Base-by-base conservation (phyloP, 2,329 filamentous ascomycete genomes). In the Arthrobotrys iridis region DNA sequence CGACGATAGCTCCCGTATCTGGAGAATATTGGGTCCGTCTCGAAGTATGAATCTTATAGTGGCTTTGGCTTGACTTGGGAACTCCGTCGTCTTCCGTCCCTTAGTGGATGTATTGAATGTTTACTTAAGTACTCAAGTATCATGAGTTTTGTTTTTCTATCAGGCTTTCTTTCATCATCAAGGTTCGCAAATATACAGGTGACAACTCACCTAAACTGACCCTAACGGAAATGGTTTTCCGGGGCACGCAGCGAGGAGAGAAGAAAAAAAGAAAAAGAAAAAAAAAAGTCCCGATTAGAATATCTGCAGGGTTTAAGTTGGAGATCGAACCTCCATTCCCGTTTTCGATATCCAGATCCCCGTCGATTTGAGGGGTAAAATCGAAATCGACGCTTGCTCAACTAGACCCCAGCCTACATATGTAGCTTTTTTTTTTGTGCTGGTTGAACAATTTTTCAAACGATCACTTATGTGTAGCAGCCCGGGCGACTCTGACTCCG, bases 41-140 rank as follows among this genome's bases (percentile, higher is more conserved):
- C 26, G 24, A 55, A 35, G 15, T 33, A 22, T 26, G n/a, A 22
- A 33, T n/a, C n/a, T n/a, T n/a, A n/a, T n/a, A n/a, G n/a, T n/a
- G n/a, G n/a, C n/a, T n/a, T n/a, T 28, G 41, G 41, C 28, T 58
- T 50, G 64, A 68, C 46, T 60, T 30, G 33, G 35, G 37, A n/a
- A n/a, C 20, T 26, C 65, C 43, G 41, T 35, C 50, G 55, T 45
- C 55, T 52, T 52, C 55, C 55, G 55, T 24, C 28, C 10, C 4
- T 33, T 33, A 5, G 4, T 33, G 28, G 4, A 33, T 10, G 28
- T 4, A 33, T 10, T 33, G 4, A 33, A 33, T 33, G n/a, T n/a
- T n/a, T n/a, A n/a, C n/a, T n/a, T n/a, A n/a, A n/a, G n/a, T n/a
- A n/a, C n/a, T n/a, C n/a, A n/a, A n/a, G n/a, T 15, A 22, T 55